phyloP scores from a whole-genome alignment of 2,329 filamentous ascomycete genomes.

The Pleoardoris graminearum region DNA sequence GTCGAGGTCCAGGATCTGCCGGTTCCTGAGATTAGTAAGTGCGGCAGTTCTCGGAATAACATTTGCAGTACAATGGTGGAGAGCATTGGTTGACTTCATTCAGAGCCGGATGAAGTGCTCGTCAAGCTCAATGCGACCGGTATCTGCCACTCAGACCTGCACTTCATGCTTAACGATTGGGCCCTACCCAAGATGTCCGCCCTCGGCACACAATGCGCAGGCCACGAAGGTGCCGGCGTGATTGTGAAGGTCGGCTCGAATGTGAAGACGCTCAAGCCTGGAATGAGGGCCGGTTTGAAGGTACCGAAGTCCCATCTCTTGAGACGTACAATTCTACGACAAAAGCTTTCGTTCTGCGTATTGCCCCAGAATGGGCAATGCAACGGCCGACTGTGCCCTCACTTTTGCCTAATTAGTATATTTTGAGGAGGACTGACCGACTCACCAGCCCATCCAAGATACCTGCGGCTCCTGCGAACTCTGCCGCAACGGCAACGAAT shows the following conservation, averaged over 20 bases:
- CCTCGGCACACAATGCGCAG: background rate
- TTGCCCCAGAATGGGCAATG: too few relatives aligned
- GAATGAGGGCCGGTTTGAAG: conserved; percentile 45
- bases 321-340: too few relatives aligned
- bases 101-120: conserved; percentile 60
- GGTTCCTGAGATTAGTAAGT: conserved; percentile 52
- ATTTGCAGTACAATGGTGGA: too few relatives aligned
- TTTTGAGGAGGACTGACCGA: background rate
- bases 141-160: conserved; percentile 61
- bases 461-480: conserved; percentile 47
- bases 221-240: conserved; percentile 54
- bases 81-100: background rate
- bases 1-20: conserved; percentile 53
- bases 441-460: conserved; percentile 28
- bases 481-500: conserved; percentile 58
- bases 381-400: too few relatives aligned
- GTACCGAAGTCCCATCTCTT: conserved; percentile 9
- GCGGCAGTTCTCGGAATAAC: too few relatives aligned
- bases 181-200: conserved; percentile 29
- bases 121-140: conserved; percentile 62
- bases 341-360: too few relatives aligned
- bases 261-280: conserved; percentile 54
- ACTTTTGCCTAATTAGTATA: too few relatives aligned
- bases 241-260: conserved; percentile 60
- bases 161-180: conserved; percentile 61